Percentiles rank a stretch among this genome's conserved stretches.
phyloP scores from a whole-genome alignment of 2,329 filamentous ascomycete species.

The Xylariaceae sp. region DNA sequence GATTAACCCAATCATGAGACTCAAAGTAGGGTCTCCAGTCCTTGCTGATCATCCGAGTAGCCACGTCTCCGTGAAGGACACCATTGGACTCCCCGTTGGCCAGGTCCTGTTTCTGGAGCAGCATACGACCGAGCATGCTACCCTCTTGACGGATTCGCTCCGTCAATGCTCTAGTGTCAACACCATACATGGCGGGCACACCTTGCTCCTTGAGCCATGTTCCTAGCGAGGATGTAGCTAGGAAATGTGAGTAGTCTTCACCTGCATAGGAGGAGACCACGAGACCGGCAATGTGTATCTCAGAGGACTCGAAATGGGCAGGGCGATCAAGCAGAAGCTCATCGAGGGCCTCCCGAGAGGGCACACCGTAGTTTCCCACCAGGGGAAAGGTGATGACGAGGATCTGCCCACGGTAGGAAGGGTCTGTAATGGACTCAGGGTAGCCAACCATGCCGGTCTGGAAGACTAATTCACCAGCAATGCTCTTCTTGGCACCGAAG shows the following conservation, averaged over 20 bases:
- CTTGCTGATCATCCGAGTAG: constrained; percentile 36
- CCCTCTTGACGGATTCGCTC: constrained; percentile 92
- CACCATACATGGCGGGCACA: constrained; percentile 87
- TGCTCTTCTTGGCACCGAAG: constrained; percentile 92
- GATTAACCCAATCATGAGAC: constrained; percentile 80
- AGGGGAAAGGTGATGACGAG: constrained; percentile 94
- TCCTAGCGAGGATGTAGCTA: constrained; percentile 84
- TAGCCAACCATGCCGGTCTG: constrained; percentile 99
- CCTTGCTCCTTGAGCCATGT: constrained; percentile 95
- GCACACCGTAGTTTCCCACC: constrained; percentile 96
- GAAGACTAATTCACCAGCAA: constrained; percentile 96
- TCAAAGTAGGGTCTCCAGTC: constrained; percentile 62
- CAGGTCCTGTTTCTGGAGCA: constrained; percentile 59
- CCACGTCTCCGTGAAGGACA: constrained; percentile 36
- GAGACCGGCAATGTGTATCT: constrained; percentile 92
- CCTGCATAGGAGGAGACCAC: constrained; percentile 88
- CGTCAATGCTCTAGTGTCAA: constrained; percentile 89
- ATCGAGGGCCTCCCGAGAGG: constrained; percentile 78
- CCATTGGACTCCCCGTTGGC: constrained; percentile 40
- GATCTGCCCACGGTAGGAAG: constrained; percentile 87
- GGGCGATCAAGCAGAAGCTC: constrained; percentile 79
- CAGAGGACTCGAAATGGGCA: constrained; percentile 83
- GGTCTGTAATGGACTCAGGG: constrained; percentile 85
- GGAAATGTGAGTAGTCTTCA: constrained; percentile 91
- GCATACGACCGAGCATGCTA: constrained; percentile 90